Conservation (phyloP, 2,329 filamentous ascomycete genomes). For the Talaromyces piceae region DNA sequence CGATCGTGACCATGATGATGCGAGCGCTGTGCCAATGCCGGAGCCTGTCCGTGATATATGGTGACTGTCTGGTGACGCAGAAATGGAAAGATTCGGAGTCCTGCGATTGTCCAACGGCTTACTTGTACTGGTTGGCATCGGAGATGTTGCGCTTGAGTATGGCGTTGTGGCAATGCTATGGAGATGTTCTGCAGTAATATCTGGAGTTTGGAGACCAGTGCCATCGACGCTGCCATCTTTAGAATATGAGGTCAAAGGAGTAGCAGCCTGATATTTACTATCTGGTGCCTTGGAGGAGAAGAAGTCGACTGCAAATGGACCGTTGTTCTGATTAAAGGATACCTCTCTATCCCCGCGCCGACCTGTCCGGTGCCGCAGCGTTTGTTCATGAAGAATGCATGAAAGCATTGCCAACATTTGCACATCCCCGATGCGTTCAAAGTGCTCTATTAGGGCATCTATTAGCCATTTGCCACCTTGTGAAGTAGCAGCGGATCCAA, state of each 20-base stretch:
- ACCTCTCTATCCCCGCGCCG: conserved; percentile 11
- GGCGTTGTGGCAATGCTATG: conserved; percentile 44
- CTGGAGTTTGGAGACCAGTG: conserved; percentile 37
- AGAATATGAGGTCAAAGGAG: conserved; percentile 25
- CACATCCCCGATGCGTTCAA: conserved; percentile 53
- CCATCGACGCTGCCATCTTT: conserved; percentile 23
- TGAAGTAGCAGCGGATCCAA: conserved; percentile 50
- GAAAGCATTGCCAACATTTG: conserved; percentile 62
- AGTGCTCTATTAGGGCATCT: conserved; percentile 51
- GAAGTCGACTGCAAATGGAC: conserved; percentile 42
- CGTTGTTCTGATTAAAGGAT: conserved; percentile 33
- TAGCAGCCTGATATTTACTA: conserved; percentile 35
- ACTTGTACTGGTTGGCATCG: conserved; percentile 35
- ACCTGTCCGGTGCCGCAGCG: conserved; percentile 27
- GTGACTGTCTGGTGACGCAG: conserved; percentile 36
- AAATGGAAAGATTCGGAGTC: conserved; percentile 35
- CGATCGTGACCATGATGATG: conserved; percentile 39
- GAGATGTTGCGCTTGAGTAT: conserved; percentile 48
- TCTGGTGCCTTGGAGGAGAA: conserved; percentile 36
- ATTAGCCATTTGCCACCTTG: conserved; percentile 51
- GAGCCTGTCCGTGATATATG: conserved; percentile 32
- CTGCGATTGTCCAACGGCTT: conserved; percentile 36
- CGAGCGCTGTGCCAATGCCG: conserved; percentile 35
- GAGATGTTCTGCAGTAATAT: conserved; percentile 45
- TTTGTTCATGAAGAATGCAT: conserved; percentile 49